phyloP scores from a whole-genome alignment of 192 early-diverging fungal species.

The Coemansia sp. region DNA sequence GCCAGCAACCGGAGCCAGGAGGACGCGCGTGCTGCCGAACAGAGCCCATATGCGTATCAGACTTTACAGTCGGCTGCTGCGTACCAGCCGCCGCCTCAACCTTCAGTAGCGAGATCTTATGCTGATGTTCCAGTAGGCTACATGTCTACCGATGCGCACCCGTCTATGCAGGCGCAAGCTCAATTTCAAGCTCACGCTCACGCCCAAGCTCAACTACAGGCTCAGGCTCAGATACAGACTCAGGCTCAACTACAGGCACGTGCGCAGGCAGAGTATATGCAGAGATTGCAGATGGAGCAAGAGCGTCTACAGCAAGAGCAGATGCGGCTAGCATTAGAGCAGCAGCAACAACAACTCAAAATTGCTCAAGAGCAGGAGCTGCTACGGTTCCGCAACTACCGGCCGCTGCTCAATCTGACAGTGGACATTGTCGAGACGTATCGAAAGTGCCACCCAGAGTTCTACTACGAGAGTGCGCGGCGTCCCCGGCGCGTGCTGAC shows the following conservation, averaged over 20 bases:
- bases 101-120: conserved; percentile 6
- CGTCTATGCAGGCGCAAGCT: conserved; percentile 8
- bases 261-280: conserved; percentile 35
- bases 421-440: conserved; percentile 71
- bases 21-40: conserved; percentile 14
- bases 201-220: conserved; percentile 23
- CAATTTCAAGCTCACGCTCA: conserved; percentile 19
- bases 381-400: conserved; percentile 39
- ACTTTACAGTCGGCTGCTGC: neutral
- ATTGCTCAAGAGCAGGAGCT: conserved; percentile 43
- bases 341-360: conserved; percentile 45
- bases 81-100: conserved; percentile 4
- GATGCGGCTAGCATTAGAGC: conserved; percentile 25
- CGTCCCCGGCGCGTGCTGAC: conserved; percentile 92
- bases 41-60: conserved; percentile 9
- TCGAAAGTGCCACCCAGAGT: conserved; percentile 76
- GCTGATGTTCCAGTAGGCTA: conserved; percentile 9
- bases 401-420: conserved; percentile 60
- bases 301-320: conserved; percentile 37
- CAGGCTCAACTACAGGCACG: conserved; percentile 27
- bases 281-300: conserved; percentile 21
- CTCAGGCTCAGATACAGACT: conserved; percentile 16
- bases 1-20: conserved; percentile 36
- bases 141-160: conserved; percentile 10
- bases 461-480: conserved; percentile 71